Evolutionary conservation across 345 rosid species (phyloP), one percentile per base, ranked within the genome.

Genomic region (Syzygium oleosum): DNA sequence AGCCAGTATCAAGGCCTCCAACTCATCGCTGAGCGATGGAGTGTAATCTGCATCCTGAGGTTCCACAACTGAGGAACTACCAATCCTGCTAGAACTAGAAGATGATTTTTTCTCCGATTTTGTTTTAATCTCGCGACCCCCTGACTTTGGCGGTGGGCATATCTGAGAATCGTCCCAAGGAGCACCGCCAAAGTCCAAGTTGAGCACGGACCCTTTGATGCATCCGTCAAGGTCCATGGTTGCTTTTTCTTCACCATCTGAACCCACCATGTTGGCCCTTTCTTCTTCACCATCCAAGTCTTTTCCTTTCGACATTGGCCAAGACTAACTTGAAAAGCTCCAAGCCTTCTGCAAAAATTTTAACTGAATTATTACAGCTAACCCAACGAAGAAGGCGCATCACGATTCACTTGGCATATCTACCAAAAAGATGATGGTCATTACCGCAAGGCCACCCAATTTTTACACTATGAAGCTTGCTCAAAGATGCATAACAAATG

Each of bases 1-100:
- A 12, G 97, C 97, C 84, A 94, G 91, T 77, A 97, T 97, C 90
- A 89, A 93, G 46, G 89, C 91, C 94, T 96, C 99, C 65, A 96
- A 78, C 90, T 97, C 98, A 87, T 92, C 90, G 85, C 93, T 89
- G 61, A 97, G 98, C 38, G 93, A 90, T 80, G 95, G 94, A 89
- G 91, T 84, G 89, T 96, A 97, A 97, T 97, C 99, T 96, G 98
- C 98, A 97, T 95, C 99, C 97, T 97, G 95, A 92, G 97, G 93
- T 95, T 89, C 87, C 10, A 88, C 89, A 86, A 85, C 91, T 58
- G 91, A 86, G 56, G 92, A 91, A 90, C 59, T 86, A 79, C 88
- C 86, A 56, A 55, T 86, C 87, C 89, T 6, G 89, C 84, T 84
- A 22, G 88, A 91, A 63, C 88, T 17, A 12, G 52, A 65, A 80